Conservation (phyloP, 2,329 filamentous ascomycete genomes). For the Neofusicoccum sp. region DNA sequence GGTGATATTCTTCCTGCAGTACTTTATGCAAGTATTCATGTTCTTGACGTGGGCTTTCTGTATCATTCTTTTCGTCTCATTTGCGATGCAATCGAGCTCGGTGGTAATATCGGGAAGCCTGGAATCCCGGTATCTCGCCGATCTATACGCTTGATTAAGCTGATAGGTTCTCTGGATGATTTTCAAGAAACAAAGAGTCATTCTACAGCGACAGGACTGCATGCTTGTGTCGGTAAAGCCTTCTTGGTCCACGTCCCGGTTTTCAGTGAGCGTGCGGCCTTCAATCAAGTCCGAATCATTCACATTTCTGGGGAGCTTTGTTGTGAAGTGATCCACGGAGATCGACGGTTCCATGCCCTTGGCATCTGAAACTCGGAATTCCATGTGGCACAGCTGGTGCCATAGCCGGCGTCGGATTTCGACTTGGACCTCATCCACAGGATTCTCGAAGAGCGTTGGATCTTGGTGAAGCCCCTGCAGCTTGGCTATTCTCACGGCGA, state of each 20-base stretch:
- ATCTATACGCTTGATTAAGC: too few species aligned
- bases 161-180: too few species aligned
- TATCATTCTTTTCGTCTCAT: too few species aligned
- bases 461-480: slow-evolving; percentile 42
- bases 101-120: too few species aligned
- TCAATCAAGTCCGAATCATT: slow-evolving; percentile 41
- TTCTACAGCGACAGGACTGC: slow-evolving; percentile 32
- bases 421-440: slow-evolving; percentile 38
- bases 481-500: slow-evolving; percentile 38
- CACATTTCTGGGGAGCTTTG: slow-evolving; percentile 39
- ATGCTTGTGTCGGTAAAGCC: slow-evolving; percentile 36
- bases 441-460: slow-evolving; percentile 39
- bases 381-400: slow-evolving; percentile 41
- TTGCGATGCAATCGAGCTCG: too few species aligned
- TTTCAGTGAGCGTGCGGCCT: slow-evolving; percentile 21
- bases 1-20: not conserved
- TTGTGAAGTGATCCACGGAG: slow-evolving; percentile 40
- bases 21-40: too few species aligned
- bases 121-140: too few species aligned
- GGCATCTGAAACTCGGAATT: slow-evolving; percentile 41
- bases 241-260: not conserved
- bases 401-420: slow-evolving; percentile 40
- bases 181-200: too few species aligned
- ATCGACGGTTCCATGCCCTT: slow-evolving; percentile 41
- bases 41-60: too few species aligned